Conservation (phyloP, 345 rosid genomes). For the Hibiscus trionum region DNA sequence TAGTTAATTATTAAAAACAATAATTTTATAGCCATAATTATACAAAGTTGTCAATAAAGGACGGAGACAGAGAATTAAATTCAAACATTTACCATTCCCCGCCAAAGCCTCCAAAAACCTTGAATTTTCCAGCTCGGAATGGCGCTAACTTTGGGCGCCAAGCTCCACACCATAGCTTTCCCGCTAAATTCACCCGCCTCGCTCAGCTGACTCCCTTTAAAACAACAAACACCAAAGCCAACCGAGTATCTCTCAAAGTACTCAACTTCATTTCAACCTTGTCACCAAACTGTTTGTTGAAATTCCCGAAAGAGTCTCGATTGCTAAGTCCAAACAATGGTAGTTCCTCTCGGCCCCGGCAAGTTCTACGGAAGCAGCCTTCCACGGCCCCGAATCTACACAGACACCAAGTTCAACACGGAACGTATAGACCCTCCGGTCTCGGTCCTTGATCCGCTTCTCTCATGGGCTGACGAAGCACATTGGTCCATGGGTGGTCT, state of each 20-base stretch:
- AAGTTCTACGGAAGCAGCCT: slow-evolving; percentile 89
- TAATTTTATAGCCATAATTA: no score
- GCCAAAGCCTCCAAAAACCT: background rate
- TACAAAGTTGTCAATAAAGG: no score
- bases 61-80: no score
- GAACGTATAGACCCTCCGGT: slow-evolving; percentile 69
- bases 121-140: background rate
- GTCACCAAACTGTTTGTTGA: background rate
- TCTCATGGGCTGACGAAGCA: slow-evolving; percentile 85
- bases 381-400: slow-evolving; percentile 79
- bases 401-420: slow-evolving; percentile 34
- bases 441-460: slow-evolving; percentile 64
- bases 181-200: slow-evolving; percentile 49
- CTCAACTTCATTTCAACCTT: background rate
- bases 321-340: background rate
- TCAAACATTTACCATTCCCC: background rate
- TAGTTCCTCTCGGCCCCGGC: slow-evolving; percentile 44
- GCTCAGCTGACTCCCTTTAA: background rate
- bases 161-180: slow-evolving; percentile 15
- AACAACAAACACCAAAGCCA: background rate
- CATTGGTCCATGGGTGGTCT: slow-evolving; percentile 99
- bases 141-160: slow-evolving; percentile 16
- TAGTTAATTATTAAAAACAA: no score
- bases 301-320: slow-evolving; percentile 3
- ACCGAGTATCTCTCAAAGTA: background rate